Base-by-base conservation (phyloP, 345 rosid species). In the Psidium friedrichsthalianum region DNA sequence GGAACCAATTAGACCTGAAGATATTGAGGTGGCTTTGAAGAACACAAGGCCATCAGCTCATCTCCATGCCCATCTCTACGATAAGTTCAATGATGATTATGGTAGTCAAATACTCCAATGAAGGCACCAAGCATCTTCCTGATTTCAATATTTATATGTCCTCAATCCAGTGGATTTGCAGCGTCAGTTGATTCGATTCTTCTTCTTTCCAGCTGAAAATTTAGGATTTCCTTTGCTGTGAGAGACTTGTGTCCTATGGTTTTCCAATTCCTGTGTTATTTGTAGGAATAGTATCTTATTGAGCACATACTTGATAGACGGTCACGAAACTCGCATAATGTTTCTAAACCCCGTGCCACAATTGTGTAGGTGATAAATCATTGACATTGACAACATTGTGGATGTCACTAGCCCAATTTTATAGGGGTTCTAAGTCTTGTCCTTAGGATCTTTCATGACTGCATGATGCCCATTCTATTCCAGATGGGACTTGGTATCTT, bases 21-120 rank as follows among this genome's bases (percentile, higher is more conserved):
- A 97, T 85, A 90, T 97, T 64, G 95, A 96, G 82, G 78, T 87
- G 42, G 98, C 98, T 83, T 86, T 96, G 91, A 94, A 89, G 89
- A 95, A 96, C 90, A 96, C 99, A 8, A 93, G 98, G 87, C 99
- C 98, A 22, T 96, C 98, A 1, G 99, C 99, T 81, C 98, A 96
- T 91, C 96, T 97, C 51, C 94, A 93, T 52, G 94, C 96, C 32
- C 96, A 95, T 83, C 95, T 93, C 55, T 96, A 96, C 6, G 98
- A 94, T 56, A 96, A 95, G 92, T 97, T 97, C 85, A 97, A 96
- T 86, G 92, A 88, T 5, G 98, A 97, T 85, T 95, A 97, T 86
- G 98, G 99, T 52, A 96, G 99, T 89, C 98, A 97, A 51, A 93
- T 95, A 84, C 92, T 94, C 56, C 90, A 89, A 56, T 95, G 92